Evolutionary conservation across 495 filamentous ascomycete genomes (phyloP).

Genomic region (Letharia columbiana): DNA sequence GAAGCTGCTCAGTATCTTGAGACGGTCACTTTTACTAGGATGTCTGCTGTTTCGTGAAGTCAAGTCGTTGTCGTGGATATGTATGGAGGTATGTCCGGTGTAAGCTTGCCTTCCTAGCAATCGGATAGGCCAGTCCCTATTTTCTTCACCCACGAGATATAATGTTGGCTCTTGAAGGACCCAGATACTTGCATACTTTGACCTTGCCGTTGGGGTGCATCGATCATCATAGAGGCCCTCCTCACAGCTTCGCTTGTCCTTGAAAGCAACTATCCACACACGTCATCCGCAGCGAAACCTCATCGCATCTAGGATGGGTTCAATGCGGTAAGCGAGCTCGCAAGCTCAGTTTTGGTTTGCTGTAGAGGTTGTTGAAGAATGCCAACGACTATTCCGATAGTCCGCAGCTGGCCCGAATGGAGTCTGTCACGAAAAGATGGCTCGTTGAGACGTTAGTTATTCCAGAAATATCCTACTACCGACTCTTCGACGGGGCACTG

Average conservation of each 20-base stretch:
- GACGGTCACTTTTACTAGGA: no score
- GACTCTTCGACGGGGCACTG: background rate
- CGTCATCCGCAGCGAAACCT: background rate
- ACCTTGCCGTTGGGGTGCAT: no score
- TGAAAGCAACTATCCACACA: background rate
- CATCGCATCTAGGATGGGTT: background rate
- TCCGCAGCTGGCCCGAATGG: background rate
- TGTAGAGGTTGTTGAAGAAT: no score
- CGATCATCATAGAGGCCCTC: no score
- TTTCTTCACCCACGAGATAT: background rate
- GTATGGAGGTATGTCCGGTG: background rate
- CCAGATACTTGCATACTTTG: no score
- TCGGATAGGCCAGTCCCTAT: background rate
- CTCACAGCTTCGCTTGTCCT: no score
- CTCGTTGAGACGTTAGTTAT: background rate
- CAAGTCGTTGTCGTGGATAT: no score
- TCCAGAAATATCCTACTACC: background rate
- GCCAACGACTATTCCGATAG: background rate
- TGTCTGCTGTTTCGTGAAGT: no score
- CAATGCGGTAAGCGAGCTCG: no score
- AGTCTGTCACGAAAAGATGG: background rate
- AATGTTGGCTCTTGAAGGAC: no score
- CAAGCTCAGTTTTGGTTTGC: no score
- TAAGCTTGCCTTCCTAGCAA: background rate
- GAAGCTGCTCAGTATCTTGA: no score